These are phyloP conservation scores for Capsicum pubescens DNA, from an alignment of 257 asterid species.

Conservation along the genomic window DNA sequence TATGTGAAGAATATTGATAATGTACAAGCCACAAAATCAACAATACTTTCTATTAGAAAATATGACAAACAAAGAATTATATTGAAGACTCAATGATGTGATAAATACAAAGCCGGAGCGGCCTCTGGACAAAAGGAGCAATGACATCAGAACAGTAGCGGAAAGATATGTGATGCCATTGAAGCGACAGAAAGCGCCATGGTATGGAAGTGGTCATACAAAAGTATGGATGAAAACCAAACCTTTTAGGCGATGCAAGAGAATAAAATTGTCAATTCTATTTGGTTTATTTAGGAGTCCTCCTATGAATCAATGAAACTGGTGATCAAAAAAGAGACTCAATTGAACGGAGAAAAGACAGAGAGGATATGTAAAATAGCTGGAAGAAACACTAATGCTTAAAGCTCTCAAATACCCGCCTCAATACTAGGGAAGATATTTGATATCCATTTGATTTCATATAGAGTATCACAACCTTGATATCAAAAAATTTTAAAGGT, in stretches of 20 bases:
- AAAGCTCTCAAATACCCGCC: slow-evolving; percentile 9
- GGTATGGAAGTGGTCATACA: not conserved
- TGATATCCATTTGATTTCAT: not conserved
- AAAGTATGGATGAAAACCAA: not conserved
- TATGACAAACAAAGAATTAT: not conserved
- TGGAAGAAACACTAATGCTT: not conserved
- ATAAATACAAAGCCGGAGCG: not conserved
- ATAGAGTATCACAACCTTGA: not conserved
- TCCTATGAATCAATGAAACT: not conserved
- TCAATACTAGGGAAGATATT: slow-evolving; percentile 13
- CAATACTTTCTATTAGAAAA: not conserved
- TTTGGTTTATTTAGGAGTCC: not conserved
- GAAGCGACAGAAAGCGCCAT: not conserved
- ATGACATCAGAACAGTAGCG: not conserved
- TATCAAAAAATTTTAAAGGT: not conserved
- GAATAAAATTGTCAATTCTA: not conserved
- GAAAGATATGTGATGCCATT: slow-evolving; percentile 19
- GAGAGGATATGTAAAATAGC: not conserved
- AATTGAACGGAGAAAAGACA: slow-evolving; percentile 5
- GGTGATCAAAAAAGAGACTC: not conserved
- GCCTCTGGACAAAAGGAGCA: slow-evolving; percentile 4
- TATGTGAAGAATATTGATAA: not conserved
- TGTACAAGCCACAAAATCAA: slow-evolving; percentile 10
- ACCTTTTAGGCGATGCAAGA: not conserved
- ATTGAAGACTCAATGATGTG: not conserved